These are phyloP conservation scores for Yamadazyma diospyri DNA, from an alignment of 1,139 yeast species.

Conservation along the genomic window DNA sequence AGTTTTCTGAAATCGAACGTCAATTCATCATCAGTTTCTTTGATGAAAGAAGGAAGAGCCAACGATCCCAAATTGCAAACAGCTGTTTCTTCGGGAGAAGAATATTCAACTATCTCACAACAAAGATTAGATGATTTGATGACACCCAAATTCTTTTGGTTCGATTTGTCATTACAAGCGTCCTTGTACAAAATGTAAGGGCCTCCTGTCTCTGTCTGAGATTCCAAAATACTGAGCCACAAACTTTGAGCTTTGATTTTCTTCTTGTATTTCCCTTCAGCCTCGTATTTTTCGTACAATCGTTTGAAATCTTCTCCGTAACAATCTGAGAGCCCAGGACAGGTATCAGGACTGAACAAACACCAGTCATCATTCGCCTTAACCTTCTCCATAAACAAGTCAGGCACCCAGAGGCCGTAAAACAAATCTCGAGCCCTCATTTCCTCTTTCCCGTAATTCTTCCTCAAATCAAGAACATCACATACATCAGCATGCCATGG, in stretches of 20 bases:
- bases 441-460: slow-evolving; percentile 59
- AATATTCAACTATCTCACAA: slow-evolving; percentile 55
- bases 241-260: slow-evolving; percentile 50
- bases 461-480: slow-evolving; percentile 48
- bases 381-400: slow-evolving; percentile 55
- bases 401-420: slow-evolving; percentile 60
- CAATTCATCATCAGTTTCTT: slow-evolving; percentile 36
- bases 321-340: slow-evolving; percentile 49
- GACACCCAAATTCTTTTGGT: slow-evolving; percentile 53
- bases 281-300: slow-evolving; percentile 45
- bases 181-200: slow-evolving; percentile 59
- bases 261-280: slow-evolving; percentile 33
- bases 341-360: slow-evolving; percentile 51
- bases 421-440: slow-evolving; percentile 54
- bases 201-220: slow-evolving; percentile 60
- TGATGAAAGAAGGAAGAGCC: slow-evolving; percentile 46
- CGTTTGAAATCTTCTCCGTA: slow-evolving; percentile 48
- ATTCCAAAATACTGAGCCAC: slow-evolving; percentile 51
- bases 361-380: slow-evolving; percentile 50
- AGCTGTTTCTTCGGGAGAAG: slow-evolving; percentile 53
- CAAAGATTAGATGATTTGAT: slow-evolving; percentile 58
- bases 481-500: slow-evolving; percentile 62
- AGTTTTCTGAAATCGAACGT: slow-evolving; percentile 64
- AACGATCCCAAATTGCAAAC: slow-evolving; percentile 55
- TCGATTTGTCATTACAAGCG: slow-evolving; percentile 51